Conservation (phyloP, 768 basidiomycete species). For the Auriscalpium vulgare region DNA sequence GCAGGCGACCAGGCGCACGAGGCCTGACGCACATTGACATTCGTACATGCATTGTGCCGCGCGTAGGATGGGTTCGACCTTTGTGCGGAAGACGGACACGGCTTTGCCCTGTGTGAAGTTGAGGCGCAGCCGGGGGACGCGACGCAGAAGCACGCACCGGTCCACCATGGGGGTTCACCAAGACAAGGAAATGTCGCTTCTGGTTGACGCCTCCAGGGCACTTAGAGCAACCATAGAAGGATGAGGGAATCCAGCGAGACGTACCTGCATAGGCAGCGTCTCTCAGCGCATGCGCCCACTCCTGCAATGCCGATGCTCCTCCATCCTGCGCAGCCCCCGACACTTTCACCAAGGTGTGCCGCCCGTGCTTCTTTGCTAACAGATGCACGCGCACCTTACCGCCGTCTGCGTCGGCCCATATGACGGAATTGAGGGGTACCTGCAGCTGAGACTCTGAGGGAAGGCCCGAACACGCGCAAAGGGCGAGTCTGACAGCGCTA, state of each 20-base stretch:
- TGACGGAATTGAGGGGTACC: conserved; percentile 39
- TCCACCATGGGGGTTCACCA: conserved; percentile 81
- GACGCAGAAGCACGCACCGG: conserved; percentile 36
- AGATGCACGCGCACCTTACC: conserved; percentile 41
- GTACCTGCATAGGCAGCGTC: conserved; percentile 56
- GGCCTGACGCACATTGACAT: conserved; percentile 1
- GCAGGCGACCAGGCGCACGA: background rate
- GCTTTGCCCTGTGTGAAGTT: conserved; percentile 48
- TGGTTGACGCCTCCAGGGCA: conserved; percentile 38
- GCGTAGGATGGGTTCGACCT: conserved; percentile 64
- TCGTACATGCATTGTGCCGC: conserved; percentile 59
- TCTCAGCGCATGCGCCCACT: conserved; percentile 51
- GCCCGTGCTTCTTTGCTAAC: conserved; percentile 34
- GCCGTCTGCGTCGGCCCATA: conserved; percentile 40
- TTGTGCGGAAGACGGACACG: conserved; percentile 39
- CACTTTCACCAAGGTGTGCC: conserved; percentile 33
- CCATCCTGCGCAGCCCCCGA: conserved; percentile 18
- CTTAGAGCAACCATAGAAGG: background rate
- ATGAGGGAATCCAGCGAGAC: conserved; percentile 11
- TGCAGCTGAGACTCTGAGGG: too few relatives aligned
- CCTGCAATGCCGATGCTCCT: conserved; percentile 28
- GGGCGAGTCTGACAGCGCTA: too few relatives aligned
- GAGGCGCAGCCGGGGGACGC: too few relatives aligned
- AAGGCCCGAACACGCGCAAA: too few relatives aligned
- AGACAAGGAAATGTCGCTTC: conserved; percentile 48